Evolutionary conservation across 176 grass and related monocot species (phyloP).

Genomic region (Aechmea fasciata): DNA sequence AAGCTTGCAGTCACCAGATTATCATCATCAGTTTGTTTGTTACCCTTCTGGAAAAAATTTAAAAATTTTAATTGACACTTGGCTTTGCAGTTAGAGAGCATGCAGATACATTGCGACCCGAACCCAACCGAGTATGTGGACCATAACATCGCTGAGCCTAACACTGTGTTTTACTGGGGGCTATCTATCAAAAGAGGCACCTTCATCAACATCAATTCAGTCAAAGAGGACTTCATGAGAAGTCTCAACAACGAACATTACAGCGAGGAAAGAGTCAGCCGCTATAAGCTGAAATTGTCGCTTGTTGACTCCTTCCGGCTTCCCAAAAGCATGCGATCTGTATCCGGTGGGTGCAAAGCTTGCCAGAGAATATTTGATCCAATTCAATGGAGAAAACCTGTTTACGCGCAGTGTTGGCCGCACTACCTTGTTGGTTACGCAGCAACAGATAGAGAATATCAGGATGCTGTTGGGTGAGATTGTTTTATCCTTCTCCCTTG

Average conservation of each 20-base stretch:
- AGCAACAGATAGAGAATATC: neutral
- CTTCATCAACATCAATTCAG: conserved; percentile 25
- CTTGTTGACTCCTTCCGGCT: conserved; percentile 29
- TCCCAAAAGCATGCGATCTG: conserved; percentile 35
- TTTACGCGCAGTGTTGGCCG: neutral
- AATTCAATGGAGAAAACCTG: conserved; percentile 6
- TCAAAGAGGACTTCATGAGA: conserved; percentile 61
- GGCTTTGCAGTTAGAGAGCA: conserved; percentile 47
- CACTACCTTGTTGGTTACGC: conserved; percentile 15
- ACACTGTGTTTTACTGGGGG: conserved; percentile 61
- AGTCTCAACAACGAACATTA: conserved; percentile 40
- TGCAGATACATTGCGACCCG: conserved; percentile 42
- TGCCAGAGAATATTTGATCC: conserved; percentile 25
- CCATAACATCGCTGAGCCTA: conserved; percentile 28
- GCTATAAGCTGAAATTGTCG: conserved; percentile 35
- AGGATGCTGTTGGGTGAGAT: neutral
- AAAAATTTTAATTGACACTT: conserved; percentile 16
- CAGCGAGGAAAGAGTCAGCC: conserved; percentile 28
- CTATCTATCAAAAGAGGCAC: conserved; percentile 21
- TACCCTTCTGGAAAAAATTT: neutral
- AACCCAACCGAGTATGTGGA: conserved; percentile 45
- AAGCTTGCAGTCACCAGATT: conserved; percentile 11
- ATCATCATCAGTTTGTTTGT: neutral
- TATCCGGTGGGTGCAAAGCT: conserved; percentile 20
- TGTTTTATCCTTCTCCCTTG: too few species aligned